Percentiles rank a stretch among this genome's conserved stretches.
Conservation (phyloP, 2,329 filamentous ascomycete genomes). For the Diaporthe australafricana region DNA sequence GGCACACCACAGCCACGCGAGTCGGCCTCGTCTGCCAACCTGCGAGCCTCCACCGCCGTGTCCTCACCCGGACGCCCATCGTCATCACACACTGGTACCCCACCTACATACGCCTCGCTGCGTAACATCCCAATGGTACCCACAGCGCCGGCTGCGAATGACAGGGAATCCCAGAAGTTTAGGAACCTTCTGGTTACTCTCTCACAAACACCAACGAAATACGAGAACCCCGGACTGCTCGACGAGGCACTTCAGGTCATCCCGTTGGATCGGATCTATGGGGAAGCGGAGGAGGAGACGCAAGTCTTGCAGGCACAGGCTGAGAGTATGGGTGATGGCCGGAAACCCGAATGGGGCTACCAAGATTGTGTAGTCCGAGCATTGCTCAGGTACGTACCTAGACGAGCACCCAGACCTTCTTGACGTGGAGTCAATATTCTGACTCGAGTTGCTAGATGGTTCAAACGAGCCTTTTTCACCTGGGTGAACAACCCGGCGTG, state of each 20-base stretch:
- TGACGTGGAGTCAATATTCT: conserved; percentile 35
- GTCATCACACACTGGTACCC: conserved; percentile 58
- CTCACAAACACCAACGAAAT: conserved; percentile 89
- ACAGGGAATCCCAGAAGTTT: conserved; percentile 78
- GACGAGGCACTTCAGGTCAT: conserved; percentile 91
- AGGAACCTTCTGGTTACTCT: conserved; percentile 86
- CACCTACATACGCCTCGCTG: conserved; percentile 61
- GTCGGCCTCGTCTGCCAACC: conserved; percentile 61
- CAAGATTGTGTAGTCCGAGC: conserved; percentile 96
- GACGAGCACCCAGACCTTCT: not conserved
- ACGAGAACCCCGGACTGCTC: conserved; percentile 94
- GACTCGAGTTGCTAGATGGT: conserved; percentile 74
- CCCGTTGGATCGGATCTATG: conserved; percentile 90
- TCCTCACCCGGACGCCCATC: conserved; percentile 56
- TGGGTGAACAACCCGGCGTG: conserved; percentile 98
- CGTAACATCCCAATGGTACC: conserved; percentile 70
- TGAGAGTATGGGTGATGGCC: conserved; percentile 83
- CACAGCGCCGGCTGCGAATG: conserved; percentile 74
- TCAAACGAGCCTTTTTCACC: conserved; percentile 92
- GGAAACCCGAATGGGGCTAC: conserved; percentile 92
- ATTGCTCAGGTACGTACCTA: conserved; percentile 75
- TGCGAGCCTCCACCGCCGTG: conserved; percentile 54
- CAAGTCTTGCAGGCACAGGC: conserved; percentile 90
- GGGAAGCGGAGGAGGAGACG: conserved; percentile 92
- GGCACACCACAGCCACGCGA: conserved; percentile 68